Conservation (phyloP, 176 grass and related monocot species). For the Hordeum vulgare region MorexV3_pseudomolecules_assembly NC_058522.1:543062905-543063404, state of each 20-base stretch:
- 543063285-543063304: conserved; percentile 60
- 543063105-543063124: conserved; percentile 18
- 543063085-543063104: conserved; percentile 30
- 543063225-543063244: conserved; percentile 53
- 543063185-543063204: not conserved
- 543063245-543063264: conserved; percentile 56
- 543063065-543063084: not conserved
- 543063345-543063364: not conserved
- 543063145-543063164: conserved; percentile 27
- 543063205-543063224: not conserved
- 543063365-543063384: not conserved
- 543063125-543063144: conserved; percentile 43
- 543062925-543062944: not conserved
- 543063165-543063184: conserved; percentile 21
- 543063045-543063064: not conserved
- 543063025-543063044: not conserved
- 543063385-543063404: conserved; percentile 40
- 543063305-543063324: conserved; percentile 32
- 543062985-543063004: not conserved
- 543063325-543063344: not conserved
- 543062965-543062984: not conserved
- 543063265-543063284: conserved; percentile 59
- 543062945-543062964: conserved; percentile 19
- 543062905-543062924: not conserved
- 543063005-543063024: not conserved